These are phyloP conservation scores for Pestalotiopsis sp. DNA, from an alignment of 2,329 filamentous ascomycete genomes.

Conservation along the genomic window DNA sequence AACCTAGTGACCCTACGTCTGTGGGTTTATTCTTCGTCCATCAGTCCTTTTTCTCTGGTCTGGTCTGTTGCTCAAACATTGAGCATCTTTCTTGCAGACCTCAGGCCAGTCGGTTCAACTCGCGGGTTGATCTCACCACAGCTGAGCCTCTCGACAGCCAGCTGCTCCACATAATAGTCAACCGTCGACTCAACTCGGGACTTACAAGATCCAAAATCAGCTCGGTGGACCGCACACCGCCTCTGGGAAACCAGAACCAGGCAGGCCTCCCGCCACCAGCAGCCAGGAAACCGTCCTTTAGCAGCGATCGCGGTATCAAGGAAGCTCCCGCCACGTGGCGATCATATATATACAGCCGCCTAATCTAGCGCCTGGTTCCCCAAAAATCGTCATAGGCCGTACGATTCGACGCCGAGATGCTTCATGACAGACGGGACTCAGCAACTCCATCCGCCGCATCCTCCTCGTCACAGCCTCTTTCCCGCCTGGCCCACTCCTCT, in stretches of 20 bases:
- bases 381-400: conserved; percentile 18
- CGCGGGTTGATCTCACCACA: not conserved
- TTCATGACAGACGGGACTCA: conserved; percentile 27
- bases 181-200: conserved; percentile 10
- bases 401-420: conserved; percentile 32
- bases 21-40: not conserved
- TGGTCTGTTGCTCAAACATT: not conserved
- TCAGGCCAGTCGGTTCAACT: not conserved
- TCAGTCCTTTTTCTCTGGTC: not conserved
- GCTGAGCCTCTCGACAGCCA: conserved; percentile 1
- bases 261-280: conserved; percentile 13
- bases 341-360: conserved; percentile 25
- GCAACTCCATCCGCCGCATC: conserved; percentile 22
- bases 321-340: conserved; percentile 22
- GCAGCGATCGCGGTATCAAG: conserved; percentile 14
- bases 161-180: conserved; percentile 30
- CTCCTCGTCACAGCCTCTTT: conserved; percentile 22
- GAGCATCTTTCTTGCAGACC: not conserved
- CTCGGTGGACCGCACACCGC: conserved; percentile 27
- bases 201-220: conserved; percentile 17
- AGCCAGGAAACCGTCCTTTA: not conserved
- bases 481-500: conserved; percentile 20
- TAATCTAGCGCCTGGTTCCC: conserved; percentile 13
- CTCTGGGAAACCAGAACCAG: conserved; percentile 18
- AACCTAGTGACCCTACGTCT: not conserved